These are phyloP conservation scores for Ochetophila trinervis DNA, from an alignment of 306 rosid genomes.

Conservation along the genomic window DNA sequence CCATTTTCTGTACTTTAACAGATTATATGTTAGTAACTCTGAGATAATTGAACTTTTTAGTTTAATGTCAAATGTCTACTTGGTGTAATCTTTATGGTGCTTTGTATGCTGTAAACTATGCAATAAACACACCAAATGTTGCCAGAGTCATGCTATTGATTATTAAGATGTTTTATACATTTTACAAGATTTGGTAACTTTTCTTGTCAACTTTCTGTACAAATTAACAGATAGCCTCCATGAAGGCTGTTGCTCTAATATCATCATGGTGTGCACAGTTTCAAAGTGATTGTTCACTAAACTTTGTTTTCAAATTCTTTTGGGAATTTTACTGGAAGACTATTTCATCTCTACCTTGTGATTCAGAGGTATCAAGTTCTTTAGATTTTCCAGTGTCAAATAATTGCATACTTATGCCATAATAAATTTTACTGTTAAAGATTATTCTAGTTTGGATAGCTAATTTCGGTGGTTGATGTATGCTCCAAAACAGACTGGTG, in stretches of 20 bases:
- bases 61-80: background rate
- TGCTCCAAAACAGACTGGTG: slow-evolving; percentile 52
- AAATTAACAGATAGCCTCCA: slow-evolving; percentile 52
- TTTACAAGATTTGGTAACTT: background rate
- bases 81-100: background rate
- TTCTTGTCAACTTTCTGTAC: slow-evolving; percentile 28
- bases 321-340: slow-evolving; percentile 75
- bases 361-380: slow-evolving; percentile 65
- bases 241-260: slow-evolving; percentile 67
- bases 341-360: slow-evolving; percentile 44
- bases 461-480: slow-evolving; percentile 24
- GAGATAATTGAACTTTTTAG: too few relatives aligned
- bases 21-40: too few relatives aligned
- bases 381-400: slow-evolving; percentile 21
- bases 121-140: background rate
- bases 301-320: slow-evolving; percentile 49
- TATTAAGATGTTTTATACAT: background rate
- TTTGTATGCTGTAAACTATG: background rate
- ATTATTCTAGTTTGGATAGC: slow-evolving; percentile 23
- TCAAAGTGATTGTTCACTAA: slow-evolving; percentile 35
- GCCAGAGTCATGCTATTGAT: too few relatives aligned
- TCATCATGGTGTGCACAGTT: slow-evolving; percentile 56
- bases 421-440: slow-evolving; percentile 1
- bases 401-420: slow-evolving; percentile 9
- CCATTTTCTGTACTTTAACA: too few relatives aligned